Evolutionary conservation across 345 rosid species (phyloP).

Genomic region (Populus nigra): DNA sequence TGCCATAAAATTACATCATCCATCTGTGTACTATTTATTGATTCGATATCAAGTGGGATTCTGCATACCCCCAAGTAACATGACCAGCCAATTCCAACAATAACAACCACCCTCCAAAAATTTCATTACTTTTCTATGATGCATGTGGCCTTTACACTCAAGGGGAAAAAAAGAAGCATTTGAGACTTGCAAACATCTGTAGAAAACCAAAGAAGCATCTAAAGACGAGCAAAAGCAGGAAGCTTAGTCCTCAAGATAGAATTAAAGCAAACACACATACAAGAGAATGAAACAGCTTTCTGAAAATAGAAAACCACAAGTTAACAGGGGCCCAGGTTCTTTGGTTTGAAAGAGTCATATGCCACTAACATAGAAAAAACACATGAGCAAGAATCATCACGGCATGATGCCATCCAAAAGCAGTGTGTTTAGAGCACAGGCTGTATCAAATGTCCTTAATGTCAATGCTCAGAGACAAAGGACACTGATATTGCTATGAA

Average conservation of each 20-base stretch:
- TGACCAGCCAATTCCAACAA: not conserved
- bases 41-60: not conserved
- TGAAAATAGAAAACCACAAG: not conserved
- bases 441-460: not conserved
- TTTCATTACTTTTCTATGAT: not conserved
- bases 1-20: not conserved
- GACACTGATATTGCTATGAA: not conserved
- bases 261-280: not conserved
- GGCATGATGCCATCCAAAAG: not conserved
- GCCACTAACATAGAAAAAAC: not conserved
- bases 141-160: not conserved
- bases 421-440: not conserved
- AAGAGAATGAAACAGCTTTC: not conserved
- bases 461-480: not conserved
- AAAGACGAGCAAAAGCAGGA: not conserved
- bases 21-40: not conserved
- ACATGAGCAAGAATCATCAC: not conserved
- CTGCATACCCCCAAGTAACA: slow-evolving; percentile 1
- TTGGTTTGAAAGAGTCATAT: not conserved
- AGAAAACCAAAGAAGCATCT: not conserved
- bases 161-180: not conserved
- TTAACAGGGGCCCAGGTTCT: not conserved
- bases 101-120: not conserved
- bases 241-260: not conserved
- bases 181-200: not conserved